These are phyloP conservation scores for Erysimum pusillum DNA, from an alignment of 441 rosid species.

Conservation along the genomic window DNA sequence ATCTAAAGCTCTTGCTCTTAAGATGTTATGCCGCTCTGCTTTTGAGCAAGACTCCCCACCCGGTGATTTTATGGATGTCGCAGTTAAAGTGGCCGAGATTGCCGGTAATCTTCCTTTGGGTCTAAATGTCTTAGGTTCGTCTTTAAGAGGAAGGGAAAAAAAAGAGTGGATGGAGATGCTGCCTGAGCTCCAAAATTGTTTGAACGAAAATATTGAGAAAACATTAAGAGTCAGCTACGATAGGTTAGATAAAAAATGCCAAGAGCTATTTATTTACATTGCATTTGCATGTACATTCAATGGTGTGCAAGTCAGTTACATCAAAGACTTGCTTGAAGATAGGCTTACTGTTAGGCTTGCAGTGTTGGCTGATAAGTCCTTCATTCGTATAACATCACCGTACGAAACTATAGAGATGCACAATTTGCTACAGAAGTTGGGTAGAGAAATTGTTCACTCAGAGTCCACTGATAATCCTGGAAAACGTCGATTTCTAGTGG, in stretches of 20 bases:
- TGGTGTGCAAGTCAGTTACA: background rate
- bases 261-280: conserved; percentile 17
- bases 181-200: background rate
- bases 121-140: background rate
- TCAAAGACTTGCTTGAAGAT: background rate
- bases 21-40: conserved; percentile 29
- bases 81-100: background rate
- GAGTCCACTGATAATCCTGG: background rate
- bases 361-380: conserved; percentile 15
- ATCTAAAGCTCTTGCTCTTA: conserved; percentile 4
- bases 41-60: conserved; percentile 29
- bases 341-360: background rate
- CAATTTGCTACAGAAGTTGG: background rate
- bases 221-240: conserved; percentile 26
- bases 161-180: background rate
- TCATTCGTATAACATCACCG: background rate
- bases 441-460: background rate
- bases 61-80: background rate
- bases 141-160: background rate
- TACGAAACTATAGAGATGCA: background rate
- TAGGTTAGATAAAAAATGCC: background rate
- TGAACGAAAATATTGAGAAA: background rate
- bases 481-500: background rate
- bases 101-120: conserved; percentile 46
- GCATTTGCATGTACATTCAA: conserved; percentile 10